Evolutionary conservation across 225 moss, liverwort and hornwort species (phyloP), one percentile per base, ranked within the genome.

Genomic region (Sphagnum tenellum): DNA sequence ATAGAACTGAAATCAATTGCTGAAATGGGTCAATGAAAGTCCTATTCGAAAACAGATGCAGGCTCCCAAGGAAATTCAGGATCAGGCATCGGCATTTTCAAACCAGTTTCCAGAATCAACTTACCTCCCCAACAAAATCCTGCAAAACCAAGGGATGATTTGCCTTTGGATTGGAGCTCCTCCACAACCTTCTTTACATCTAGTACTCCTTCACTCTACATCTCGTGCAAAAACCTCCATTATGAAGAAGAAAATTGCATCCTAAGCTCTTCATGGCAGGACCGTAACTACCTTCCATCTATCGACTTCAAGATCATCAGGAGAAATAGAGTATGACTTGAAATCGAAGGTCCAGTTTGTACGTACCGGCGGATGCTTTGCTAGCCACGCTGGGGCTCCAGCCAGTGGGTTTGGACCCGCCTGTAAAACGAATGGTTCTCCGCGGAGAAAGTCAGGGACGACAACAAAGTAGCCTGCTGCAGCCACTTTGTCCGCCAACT

Each of bases 41-140:
- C 0, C 29, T 29, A 29, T 29, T 29, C n/a, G 29, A 29, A 53
- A 10, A 10, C 53, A 10, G 53, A 7, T 10, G 53, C 58, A 12
- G 7, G 13, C 7, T 7, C 44, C 58, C 7, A 58, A 58, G 4
- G 44, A 13, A 13, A 13, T 58, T 13, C 7, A 44, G 4, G 7
- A 12, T 13, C 13, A 58, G 57, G 12, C 11, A 3, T 44, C 7
- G 5, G n/a, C 14, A 5, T 5, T 44, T 11, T 44, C 44, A 13
- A 13, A 13, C 8, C 7, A 58, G 58, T 58, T 58, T 11, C 61
- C 9, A 61, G 9, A 61, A 3, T 61, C 11, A 12, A 45, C n/a
- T 10, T 51, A 64, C 64, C 64, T 64, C 64, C 64, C 49, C 49
- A 64, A 12, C 64, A 64, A 13, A 64, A 64, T 13, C 64, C 64